phyloP scores from a whole-genome alignment of 352 stramenopile genomes.

The Pythium angustatum region DNA sequence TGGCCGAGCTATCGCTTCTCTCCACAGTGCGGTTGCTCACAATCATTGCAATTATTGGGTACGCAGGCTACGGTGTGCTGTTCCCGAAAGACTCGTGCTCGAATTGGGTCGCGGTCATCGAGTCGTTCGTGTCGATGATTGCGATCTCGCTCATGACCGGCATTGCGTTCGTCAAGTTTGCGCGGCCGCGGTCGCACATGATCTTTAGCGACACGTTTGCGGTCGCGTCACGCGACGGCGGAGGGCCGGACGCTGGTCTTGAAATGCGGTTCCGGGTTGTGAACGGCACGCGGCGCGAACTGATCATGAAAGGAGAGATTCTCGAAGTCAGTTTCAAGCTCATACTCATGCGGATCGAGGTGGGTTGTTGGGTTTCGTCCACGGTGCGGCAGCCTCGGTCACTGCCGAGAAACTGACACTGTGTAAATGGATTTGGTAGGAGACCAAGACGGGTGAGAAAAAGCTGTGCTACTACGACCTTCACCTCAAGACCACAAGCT shows the following conservation, averaged over 20 bases:
- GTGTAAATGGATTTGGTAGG: too few relatives aligned
- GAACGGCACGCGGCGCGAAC: constrained; percentile 47
- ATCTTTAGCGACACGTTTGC: constrained; percentile 59
- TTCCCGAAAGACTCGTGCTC: constrained; percentile 50
- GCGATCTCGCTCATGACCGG: constrained; percentile 59
- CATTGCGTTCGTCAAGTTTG: constrained; percentile 67
- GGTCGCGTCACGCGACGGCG: constrained; percentile 35
- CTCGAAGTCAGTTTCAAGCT: constrained; percentile 61
- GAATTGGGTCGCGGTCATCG: constrained; percentile 49
- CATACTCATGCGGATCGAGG: constrained; percentile 66
- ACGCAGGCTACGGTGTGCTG: constrained; percentile 47
- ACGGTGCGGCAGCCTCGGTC: too few relatives aligned
- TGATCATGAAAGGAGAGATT: constrained; percentile 49
- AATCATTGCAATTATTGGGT: too few relatives aligned
- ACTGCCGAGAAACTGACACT: too few relatives aligned
- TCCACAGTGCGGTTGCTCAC: neutral
- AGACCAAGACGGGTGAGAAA: constrained; percentile 38
- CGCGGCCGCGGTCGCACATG: constrained; percentile 46
- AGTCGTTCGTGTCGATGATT: constrained; percentile 62
- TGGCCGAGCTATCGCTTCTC: too few relatives aligned
- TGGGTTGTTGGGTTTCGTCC: constrained; percentile 15
- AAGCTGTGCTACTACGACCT: constrained; percentile 71
- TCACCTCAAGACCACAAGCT: constrained; percentile 42
- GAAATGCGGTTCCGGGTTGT: constrained; percentile 63
- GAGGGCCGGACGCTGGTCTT: constrained; percentile 13